phyloP scores from a whole-genome alignment of 2,329 filamentous ascomycete species.

The Plenodomus tracheiphilus region DNA sequence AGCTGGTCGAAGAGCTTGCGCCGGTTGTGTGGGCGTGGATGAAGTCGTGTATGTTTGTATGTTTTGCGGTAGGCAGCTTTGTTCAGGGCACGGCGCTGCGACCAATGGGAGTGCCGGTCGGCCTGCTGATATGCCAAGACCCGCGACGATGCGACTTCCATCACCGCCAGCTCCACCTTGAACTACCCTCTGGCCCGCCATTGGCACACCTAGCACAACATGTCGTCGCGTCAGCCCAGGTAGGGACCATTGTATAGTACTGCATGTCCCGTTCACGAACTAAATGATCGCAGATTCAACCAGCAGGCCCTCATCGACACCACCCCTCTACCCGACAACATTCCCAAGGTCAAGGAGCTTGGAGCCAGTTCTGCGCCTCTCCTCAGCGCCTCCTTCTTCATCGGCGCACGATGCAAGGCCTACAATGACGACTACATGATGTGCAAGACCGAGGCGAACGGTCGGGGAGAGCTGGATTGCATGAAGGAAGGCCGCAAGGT shows the following conservation, averaged over 20 bases:
- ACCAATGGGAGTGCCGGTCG: slow-evolving; percentile 9
- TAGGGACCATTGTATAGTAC: slow-evolving; percentile 41
- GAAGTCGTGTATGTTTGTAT: slow-evolving; percentile 10
- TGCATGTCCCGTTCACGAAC: slow-evolving; percentile 12
- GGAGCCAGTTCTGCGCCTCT: slow-evolving; percentile 91
- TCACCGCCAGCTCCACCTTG: slow-evolving; percentile 25
- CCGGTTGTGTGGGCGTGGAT: slow-evolving; percentile 8
- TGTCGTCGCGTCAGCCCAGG: slow-evolving; percentile 65
- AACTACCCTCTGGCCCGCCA: slow-evolving; percentile 40
- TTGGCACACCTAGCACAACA: slow-evolving; percentile 51
- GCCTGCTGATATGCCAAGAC: slow-evolving; percentile 18
- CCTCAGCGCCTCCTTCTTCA: slow-evolving; percentile 92
- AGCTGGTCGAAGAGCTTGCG: slow-evolving; percentile 4
- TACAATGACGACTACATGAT: slow-evolving; percentile 99
- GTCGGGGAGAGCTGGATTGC: slow-evolving; percentile 90
- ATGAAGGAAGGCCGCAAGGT: slow-evolving; percentile 96
- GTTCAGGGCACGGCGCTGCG: background rate
- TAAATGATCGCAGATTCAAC: slow-evolving; percentile 72
- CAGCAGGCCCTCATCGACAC: slow-evolving; percentile 92
- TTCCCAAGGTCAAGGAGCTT: slow-evolving; percentile 92
- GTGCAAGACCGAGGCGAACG: slow-evolving; percentile 94
- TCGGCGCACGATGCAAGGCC: slow-evolving; percentile 88
- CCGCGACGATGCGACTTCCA: slow-evolving; percentile 12
- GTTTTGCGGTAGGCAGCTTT: slow-evolving; percentile 11
- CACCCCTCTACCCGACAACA: slow-evolving; percentile 87